Base-by-base conservation (phyloP, 2,329 filamentous ascomycete genomes). In the Neonectria hederae region DNA sequence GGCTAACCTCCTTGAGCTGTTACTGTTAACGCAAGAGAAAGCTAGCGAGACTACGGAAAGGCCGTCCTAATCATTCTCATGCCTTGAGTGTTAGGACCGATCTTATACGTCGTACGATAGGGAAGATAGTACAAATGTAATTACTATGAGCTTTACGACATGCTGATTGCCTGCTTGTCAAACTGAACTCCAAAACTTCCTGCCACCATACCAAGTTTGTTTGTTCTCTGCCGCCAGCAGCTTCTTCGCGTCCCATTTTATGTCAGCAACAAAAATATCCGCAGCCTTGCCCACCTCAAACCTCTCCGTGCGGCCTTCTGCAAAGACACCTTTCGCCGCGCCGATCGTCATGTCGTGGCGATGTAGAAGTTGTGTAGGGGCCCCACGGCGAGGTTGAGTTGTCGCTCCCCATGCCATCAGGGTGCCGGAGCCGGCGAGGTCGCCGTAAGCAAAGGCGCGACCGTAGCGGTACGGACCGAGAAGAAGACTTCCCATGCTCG, bases 361-460 rank as follows among this genome's bases (percentile, higher is more conserved):
- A 86, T 80, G 69, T 87, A 87, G 10, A 86, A 65, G 63, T 87
- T 87, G 5, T 76, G 77, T 57, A 87, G 72, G 84, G 79, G 10
- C 76, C 73, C 71, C 83, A 81, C 1, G 85, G 84, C 3, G 86
- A 84, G 1, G 85, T 87, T 0, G 86, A 86, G 1, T 83, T 80
- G 67, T 88, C 86, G 13, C 80, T 83, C 0, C 86, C 86, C 21
- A 87, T 78, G 86, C 84, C 2, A 88, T 74, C 6, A 77, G 71
- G 0, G 85, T 83, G 3, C 84, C 85, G 4, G 77, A 76, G 58
- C 83, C 82, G 8, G 80, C 79, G n/a, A 89, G 87, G 54, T 89
- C 86, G 30, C 80, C 81, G 76, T 89, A 89, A 2, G 87, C 85
- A 71, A 89, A 89, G 0, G 86, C 86, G 24, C 87, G 80, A 54